Evolutionary conservation across 208 protist species (phyloP).

Genomic region (Acanthamoeba sp.): DNA sequence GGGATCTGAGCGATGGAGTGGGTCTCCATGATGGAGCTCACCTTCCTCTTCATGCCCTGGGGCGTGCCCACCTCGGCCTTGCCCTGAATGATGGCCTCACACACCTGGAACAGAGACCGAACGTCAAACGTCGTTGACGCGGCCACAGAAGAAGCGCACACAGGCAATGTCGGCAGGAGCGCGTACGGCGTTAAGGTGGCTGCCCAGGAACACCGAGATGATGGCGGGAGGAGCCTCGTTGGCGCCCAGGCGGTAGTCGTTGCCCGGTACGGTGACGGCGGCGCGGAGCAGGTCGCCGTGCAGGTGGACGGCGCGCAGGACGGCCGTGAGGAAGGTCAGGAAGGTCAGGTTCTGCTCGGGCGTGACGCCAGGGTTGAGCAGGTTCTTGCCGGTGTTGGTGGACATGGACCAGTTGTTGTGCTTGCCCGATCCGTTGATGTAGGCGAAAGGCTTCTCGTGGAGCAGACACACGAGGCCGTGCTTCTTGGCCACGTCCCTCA

Average conservation of each 20-base stretch:
- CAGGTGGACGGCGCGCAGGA: conserved; percentile 86
- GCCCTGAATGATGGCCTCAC: conserved; percentile 1
- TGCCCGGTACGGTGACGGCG: conserved; percentile 87
- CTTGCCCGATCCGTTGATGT: conserved; percentile 93
- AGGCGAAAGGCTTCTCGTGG: conserved; percentile 94
- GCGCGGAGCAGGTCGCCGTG: conserved; percentile 90
- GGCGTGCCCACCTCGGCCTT: conserved; percentile 8
- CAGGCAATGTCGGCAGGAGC: neutral
- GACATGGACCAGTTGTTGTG: conserved; percentile 93
- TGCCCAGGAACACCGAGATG: conserved; percentile 92
- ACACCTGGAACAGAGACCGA: neutral
- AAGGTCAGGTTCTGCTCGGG: conserved; percentile 83
- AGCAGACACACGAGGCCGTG: conserved; percentile 89
- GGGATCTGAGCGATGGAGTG: conserved; percentile 78
- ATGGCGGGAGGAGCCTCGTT: conserved; percentile 93
- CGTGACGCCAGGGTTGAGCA: conserved; percentile 81
- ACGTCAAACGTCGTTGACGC: neutral
- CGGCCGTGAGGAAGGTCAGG: conserved; percentile 83
- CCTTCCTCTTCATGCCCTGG: conserved; percentile 35
- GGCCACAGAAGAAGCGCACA: neutral
- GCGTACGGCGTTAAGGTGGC: conserved; percentile 83
- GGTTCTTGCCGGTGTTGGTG: conserved; percentile 86
- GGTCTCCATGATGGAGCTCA: conserved; percentile 78
- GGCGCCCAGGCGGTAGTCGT: conserved; percentile 92
- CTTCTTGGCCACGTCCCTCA: conserved; percentile 83